A percentile compares a stretch with the other conserved stretches of the same genome.
phyloP scores from a whole-genome alignment of 2,329 filamentous ascomycete species.

The Thielaviopsis cerberus region DNA sequence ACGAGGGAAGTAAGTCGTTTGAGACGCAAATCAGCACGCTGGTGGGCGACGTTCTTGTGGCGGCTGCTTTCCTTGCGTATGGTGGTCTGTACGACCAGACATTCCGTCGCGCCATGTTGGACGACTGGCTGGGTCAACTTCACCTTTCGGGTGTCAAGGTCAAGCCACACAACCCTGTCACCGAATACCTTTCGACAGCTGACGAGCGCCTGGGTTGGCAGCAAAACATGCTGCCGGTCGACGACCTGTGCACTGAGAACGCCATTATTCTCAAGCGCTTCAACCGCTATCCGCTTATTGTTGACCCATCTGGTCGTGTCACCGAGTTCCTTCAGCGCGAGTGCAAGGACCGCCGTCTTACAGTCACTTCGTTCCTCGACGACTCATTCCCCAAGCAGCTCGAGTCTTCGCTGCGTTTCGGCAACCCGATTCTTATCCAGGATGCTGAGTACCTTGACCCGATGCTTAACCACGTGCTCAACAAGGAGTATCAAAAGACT shows the following conservation, averaged over 20 bases:
- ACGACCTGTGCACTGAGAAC: constrained; percentile 96
- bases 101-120: constrained; percentile 92
- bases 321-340: constrained; percentile 92
- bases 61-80: constrained; percentile 94
- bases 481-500: constrained; percentile 98
- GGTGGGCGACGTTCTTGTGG: constrained; percentile 84
- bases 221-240: constrained; percentile 77
- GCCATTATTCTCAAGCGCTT: constrained; percentile 94
- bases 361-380: constrained; percentile 93
- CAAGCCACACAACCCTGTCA: constrained; percentile 85
- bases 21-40: constrained; percentile 94
- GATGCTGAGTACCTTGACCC: constrained; percentile 95
- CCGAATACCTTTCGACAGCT: constrained; percentile 88
- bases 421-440: constrained; percentile 95
- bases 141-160: constrained; percentile 80
- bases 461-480: constrained; percentile 92
- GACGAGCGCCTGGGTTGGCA: constrained; percentile 94
- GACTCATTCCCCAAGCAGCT: constrained; percentile 96
- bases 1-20: constrained; percentile 92
- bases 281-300: constrained; percentile 95
- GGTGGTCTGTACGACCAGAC: constrained; percentile 94
- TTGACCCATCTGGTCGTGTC: constrained; percentile 86
- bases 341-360: constrained; percentile 80
- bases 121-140: constrained; percentile 91
- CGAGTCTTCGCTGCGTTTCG: constrained; percentile 89